Percentiles rank a stretch among this genome's conserved stretches.
Conservation (phyloP, 208 protist genomes). For the Leishmania tropica region DNA sequence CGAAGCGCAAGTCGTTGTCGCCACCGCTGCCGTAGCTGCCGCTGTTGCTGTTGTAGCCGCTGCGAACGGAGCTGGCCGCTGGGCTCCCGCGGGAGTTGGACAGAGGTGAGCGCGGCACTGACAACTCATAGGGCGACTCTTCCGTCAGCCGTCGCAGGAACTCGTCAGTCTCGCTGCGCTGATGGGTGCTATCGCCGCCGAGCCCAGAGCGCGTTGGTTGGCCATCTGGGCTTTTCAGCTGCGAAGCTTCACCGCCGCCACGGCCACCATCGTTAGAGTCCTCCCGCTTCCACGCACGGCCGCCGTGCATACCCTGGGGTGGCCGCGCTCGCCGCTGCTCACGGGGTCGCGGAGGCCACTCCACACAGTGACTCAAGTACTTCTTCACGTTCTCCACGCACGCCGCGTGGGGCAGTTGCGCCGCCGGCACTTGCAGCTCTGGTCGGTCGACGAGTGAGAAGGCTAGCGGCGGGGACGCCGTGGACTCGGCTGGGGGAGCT, state of each 20-base stretch:
- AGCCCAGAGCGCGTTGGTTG: not conserved
- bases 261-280: not conserved
- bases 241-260: not conserved
- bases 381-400: slow-evolving; percentile 42
- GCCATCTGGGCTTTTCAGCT: not conserved
- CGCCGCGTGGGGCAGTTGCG: slow-evolving; percentile 17
- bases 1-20: not conserved
- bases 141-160: slow-evolving; percentile 31
- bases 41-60: slow-evolving; percentile 11
- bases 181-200: slow-evolving; percentile 1
- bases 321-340: not conserved
- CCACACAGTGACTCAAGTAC: slow-evolving; percentile 47
- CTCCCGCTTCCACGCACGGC: not conserved
- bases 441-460: slow-evolving; percentile 4
- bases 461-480: slow-evolving; percentile 8
- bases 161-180: slow-evolving; percentile 18
- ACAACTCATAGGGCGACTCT: slow-evolving; percentile 32
- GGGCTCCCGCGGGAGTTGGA: not conserved
- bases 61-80: slow-evolving; percentile 3
- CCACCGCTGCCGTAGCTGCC: slow-evolving; percentile 3
- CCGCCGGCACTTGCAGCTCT: slow-evolving; percentile 1
- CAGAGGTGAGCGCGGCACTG: slow-evolving; percentile 7
- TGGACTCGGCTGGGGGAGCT: not conserved
- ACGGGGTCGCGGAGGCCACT: slow-evolving; percentile 37
- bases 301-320: not conserved